A percentile compares a stretch with the other conserved stretches of the same genome.
Conservation (phyloP, 1,139 yeast genomes). For the Suhomyces coccinellae region DNA sequence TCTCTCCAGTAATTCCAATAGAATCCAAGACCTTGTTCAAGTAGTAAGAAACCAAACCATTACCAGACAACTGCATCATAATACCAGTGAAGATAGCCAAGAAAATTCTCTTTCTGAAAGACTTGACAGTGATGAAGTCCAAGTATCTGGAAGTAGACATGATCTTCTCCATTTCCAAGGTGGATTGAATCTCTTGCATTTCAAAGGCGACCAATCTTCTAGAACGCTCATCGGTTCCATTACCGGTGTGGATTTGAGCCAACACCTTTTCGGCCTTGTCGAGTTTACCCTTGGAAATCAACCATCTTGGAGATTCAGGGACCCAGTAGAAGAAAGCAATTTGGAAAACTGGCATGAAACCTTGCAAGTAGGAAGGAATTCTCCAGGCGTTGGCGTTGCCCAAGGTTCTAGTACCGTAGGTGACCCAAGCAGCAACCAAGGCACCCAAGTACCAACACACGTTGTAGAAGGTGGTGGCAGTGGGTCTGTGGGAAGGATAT, state of each 20-base stretch:
- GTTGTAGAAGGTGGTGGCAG: constrained; percentile 48
- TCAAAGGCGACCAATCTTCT: constrained; percentile 44
- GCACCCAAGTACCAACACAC: constrained; percentile 49
- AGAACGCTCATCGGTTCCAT: constrained; percentile 29
- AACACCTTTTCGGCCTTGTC: constrained; percentile 37
- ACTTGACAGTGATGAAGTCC: constrained; percentile 36
- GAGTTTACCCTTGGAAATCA: constrained; percentile 37
- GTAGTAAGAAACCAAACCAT: constrained; percentile 54
- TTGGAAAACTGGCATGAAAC: constrained; percentile 31
- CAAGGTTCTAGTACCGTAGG: constrained; percentile 46
- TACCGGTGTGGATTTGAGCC: constrained; percentile 42
- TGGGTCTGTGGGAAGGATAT: constrained; percentile 51
- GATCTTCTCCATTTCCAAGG: constrained; percentile 36
- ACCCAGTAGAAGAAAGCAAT: constrained; percentile 32
- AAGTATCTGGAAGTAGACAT: constrained; percentile 28
- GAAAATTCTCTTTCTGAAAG: constrained; percentile 48
- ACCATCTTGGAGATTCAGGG: constrained; percentile 52
- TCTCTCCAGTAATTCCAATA: constrained; percentile 47
- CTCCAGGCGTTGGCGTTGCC: constrained; percentile 39
- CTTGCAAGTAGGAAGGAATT: constrained; percentile 50
- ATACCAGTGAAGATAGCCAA: constrained; percentile 33
- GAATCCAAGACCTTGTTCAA: constrained; percentile 48
- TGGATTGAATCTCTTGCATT: constrained; percentile 44
- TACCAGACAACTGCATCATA: constrained; percentile 52
- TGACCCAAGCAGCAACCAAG: constrained; percentile 54